A percentile compares a stretch with the other conserved stretches of the same genome.
These are phyloP conservation scores for Pilaira anomala DNA, from an alignment of 192 early-diverging fungal species.

Conservation along the genomic window DNA sequence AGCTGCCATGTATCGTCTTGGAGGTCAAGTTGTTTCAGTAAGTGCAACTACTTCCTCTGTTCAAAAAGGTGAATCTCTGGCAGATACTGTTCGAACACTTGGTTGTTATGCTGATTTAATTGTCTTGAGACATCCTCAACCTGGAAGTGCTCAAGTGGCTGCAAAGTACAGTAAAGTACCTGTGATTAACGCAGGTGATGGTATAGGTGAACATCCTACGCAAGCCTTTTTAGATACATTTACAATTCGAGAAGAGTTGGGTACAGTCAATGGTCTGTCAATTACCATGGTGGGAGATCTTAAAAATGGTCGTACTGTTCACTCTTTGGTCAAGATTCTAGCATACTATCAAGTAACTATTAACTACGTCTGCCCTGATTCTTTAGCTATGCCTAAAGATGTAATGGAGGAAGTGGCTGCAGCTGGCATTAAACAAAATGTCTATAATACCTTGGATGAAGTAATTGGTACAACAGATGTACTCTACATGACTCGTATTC, in stretches of 20 bases:
- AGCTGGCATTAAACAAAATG: conserved; percentile 60
- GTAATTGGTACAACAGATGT: conserved; percentile 90
- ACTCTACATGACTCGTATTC: conserved; percentile 94
- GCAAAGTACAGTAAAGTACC: conserved; percentile 89
- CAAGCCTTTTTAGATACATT: conserved; percentile 96
- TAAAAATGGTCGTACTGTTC: conserved; percentile 97
- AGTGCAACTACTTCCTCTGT: conserved; percentile 84
- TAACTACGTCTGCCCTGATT: conserved; percentile 85
- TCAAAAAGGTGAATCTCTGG: conserved; percentile 92
- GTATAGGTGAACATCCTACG: conserved; percentile 96
- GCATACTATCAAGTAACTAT: conserved; percentile 90
- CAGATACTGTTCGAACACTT: conserved; percentile 93
- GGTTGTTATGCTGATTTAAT: conserved; percentile 91
- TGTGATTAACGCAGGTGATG: conserved; percentile 96
- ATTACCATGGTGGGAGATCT: conserved; percentile 96
- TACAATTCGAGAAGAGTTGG: conserved; percentile 92
- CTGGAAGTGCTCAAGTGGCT: conserved; percentile 77
- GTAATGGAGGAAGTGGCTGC: conserved; percentile 66
- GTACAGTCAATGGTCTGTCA: conserved; percentile 93
- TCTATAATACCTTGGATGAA: conserved; percentile 69
- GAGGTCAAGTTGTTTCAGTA: conserved; percentile 85
- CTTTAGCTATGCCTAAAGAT: conserved; percentile 83
- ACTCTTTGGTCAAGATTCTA: conserved; percentile 88
- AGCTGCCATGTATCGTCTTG: conserved; percentile 91
- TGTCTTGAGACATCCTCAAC: conserved; percentile 89